A percentile compares a stretch with the other conserved stretches of the same genome.
These are phyloP conservation scores for Trametes cubensis DNA, from an alignment of 768 basidiomycete genomes.

Conservation along the genomic window DNA sequence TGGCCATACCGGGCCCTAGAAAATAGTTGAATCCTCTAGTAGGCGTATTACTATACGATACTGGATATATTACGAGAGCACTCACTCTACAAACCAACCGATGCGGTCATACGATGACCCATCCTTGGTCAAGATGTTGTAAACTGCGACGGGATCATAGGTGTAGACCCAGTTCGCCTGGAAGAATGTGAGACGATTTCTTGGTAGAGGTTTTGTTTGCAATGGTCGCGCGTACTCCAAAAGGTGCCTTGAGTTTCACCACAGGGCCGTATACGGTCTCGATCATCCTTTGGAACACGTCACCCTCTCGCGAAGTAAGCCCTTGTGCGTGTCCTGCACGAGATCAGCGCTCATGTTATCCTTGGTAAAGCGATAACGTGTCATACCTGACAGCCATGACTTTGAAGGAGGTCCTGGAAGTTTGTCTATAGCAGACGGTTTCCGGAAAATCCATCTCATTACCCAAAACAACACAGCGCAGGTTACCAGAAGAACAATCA, in stretches of 20 bases:
- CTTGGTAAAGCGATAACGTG: too few relatives aligned
- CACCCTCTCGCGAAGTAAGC: conserved; percentile 38
- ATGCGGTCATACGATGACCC: not conserved
- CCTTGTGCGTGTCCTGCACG: conserved; percentile 8
- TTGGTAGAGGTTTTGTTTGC: not conserved
- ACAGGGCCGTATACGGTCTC: conserved; percentile 39
- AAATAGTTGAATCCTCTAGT: conserved; percentile 1
- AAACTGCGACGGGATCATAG: not conserved
- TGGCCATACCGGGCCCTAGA: conserved; percentile 17
- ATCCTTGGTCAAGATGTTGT: conserved; percentile 7
- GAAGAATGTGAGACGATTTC: not conserved
- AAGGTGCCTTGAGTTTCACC: conserved; percentile 36
- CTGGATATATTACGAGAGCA: too few relatives aligned
- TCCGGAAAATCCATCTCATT: not conserved
- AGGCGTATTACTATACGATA: not conserved
- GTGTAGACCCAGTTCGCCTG: conserved; percentile 18
- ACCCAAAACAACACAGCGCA: not conserved
- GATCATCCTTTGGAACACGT: conserved; percentile 41
- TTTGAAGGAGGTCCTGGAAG: not conserved
- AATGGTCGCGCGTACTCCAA: conserved; percentile 36
- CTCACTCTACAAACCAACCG: not conserved
- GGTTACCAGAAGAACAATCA: not conserved
- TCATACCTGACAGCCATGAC: not conserved
- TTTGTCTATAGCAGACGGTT: not conserved
- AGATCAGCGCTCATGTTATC: not conserved